A percentile compares a stretch with the other conserved stretches of the same genome.
phyloP scores from a whole-genome alignment of 2,329 filamentous ascomycete species.

The Talaromyces sp. region DNA sequence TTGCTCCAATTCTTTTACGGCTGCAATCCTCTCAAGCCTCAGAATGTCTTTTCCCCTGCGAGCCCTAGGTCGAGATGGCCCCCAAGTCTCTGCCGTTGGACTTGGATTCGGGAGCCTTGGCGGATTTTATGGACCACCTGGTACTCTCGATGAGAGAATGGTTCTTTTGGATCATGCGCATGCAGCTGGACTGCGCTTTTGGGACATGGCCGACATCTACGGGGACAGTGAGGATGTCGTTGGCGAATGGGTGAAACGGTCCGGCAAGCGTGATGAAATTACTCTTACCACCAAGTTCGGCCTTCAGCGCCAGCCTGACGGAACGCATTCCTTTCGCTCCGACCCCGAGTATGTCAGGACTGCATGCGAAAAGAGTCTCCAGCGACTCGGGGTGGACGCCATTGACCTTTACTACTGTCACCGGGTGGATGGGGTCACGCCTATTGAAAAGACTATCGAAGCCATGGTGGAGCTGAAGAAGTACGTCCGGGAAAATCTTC shows the following conservation, averaged over 20 bases:
- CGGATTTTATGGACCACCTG: conserved; percentile 42
- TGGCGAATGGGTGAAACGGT: conserved; percentile 22
- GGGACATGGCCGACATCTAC: conserved; percentile 23
- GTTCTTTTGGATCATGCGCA: conserved; percentile 29
- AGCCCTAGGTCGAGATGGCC: conserved; percentile 25
- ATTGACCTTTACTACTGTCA: conserved; percentile 46
- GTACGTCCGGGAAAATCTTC: not conserved
- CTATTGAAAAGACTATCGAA: conserved; percentile 31
- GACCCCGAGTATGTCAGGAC: conserved; percentile 26
- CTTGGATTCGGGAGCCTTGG: conserved; percentile 22
- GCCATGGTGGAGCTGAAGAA: conserved; percentile 40
- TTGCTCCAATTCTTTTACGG: not conserved
- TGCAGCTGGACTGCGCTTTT: conserved; percentile 18
- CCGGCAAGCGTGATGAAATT: conserved; percentile 19
- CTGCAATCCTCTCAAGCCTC: not conserved
- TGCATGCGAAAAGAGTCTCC: conserved; percentile 23
- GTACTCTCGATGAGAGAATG: conserved; percentile 46
- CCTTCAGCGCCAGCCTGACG: conserved; percentile 14
- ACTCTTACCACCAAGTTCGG: conserved; percentile 23
- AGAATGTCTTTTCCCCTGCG: not conserved
- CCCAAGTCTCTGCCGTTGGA: conserved; percentile 23
- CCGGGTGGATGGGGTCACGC: conserved; percentile 31
- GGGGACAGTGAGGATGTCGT: conserved; percentile 25
- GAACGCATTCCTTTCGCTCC: conserved; percentile 13
- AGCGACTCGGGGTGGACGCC: conserved; percentile 24